A percentile compares a stretch with the other conserved stretches of the same genome.
Evolutionary conservation across 805 yeast genomes (phyloP).

Genomic region (Maudiozyma saulgeensis): DNA sequence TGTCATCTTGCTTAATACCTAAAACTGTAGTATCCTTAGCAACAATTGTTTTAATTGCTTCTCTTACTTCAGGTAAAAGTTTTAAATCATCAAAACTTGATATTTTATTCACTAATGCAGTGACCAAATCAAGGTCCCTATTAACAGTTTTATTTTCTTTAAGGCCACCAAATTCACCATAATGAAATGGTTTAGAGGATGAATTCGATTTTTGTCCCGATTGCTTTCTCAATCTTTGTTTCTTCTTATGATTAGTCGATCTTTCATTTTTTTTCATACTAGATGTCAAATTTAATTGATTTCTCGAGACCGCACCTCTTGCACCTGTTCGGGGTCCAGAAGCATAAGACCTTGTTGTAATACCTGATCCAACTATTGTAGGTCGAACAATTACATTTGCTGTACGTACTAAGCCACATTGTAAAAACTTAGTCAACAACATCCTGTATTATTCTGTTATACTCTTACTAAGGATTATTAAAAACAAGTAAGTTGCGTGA

Average conservation of each 20-base stretch:
- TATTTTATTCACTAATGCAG: conserved; percentile 41
- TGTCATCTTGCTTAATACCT: conserved; percentile 3
- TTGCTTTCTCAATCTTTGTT: not conserved
- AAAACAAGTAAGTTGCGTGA: too few species aligned
- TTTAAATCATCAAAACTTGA: conserved; percentile 56
- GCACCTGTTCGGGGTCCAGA: not conserved
- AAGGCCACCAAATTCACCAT: conserved; percentile 43
- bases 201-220: not conserved
- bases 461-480: too few species aligned
- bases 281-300: conserved; percentile 4
- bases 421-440: not conserved
- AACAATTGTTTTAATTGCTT: conserved; percentile 47
- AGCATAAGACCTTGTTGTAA: not conserved
- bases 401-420: not conserved
- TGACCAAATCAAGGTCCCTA: conserved; percentile 18
- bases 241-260: not conserved
- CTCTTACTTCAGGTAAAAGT: conserved; percentile 57
- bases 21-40: conserved; percentile 33
- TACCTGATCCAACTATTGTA: not conserved
- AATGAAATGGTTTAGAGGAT: conserved; percentile 18
- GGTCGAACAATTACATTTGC: not conserved
- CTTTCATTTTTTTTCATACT: not conserved
- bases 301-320: not conserved
- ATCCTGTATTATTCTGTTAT: too few species aligned
- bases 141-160: conserved; percentile 31